phyloP scores from a whole-genome alignment of 1,139 yeast genomes.

The Yamadazyma sp. region DNA sequence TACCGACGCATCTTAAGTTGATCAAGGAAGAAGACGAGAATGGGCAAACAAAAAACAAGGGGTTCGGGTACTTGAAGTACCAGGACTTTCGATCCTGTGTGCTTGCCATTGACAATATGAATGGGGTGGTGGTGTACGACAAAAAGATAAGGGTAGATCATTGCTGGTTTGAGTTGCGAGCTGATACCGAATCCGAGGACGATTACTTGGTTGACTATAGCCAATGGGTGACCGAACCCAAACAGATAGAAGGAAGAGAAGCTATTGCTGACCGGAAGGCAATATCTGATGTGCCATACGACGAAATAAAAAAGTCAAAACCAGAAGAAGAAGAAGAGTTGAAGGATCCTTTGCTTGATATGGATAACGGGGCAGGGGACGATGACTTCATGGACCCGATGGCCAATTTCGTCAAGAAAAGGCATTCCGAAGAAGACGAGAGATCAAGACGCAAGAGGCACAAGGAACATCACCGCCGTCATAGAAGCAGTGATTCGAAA shows the following conservation, averaged over 20 bases:
- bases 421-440: conserved; percentile 11
- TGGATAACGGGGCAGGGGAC: conserved; percentile 15
- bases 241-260: conserved; percentile 11
- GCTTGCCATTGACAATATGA: conserved; percentile 85
- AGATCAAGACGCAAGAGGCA: conserved; percentile 5
- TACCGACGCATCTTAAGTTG: conserved; percentile 75
- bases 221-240: conserved; percentile 17
- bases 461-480: not conserved
- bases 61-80: conserved; percentile 82
- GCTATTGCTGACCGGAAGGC: conserved; percentile 7
- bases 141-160: conserved; percentile 72
- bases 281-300: conserved; percentile 2
- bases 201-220: conserved; percentile 37
- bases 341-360: conserved; percentile 14
- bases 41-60: conserved; percentile 65
- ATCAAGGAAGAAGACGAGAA: conserved; percentile 71
- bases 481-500: conserved; percentile 1
- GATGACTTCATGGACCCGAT: conserved; percentile 18
- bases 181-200: conserved; percentile 47
- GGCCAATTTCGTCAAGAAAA: conserved; percentile 16
- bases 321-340: conserved; percentile 13
- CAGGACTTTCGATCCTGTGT: conserved; percentile 80
- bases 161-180: conserved; percentile 59
- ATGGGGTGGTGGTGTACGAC: conserved; percentile 67
- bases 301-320: not conserved